Conservation (phyloP, 768 basidiomycete species). For the Termitomyces eurrhizus region DNA sequence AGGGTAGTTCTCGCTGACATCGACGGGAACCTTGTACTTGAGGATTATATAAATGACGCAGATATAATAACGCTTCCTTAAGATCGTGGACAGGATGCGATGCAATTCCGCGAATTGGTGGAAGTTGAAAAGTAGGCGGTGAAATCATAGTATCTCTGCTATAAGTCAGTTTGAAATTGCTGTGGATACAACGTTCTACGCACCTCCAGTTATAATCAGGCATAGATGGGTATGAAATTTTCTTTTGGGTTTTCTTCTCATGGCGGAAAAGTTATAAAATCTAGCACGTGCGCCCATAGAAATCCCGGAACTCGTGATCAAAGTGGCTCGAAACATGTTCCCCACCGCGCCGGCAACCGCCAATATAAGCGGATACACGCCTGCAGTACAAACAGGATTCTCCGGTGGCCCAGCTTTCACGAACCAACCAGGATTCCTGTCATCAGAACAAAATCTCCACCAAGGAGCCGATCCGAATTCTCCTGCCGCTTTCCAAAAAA, state of each 20-base stretch:
- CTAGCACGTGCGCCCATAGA: background rate
- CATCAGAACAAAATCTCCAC: constrained; percentile 21
- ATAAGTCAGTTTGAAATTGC: background rate
- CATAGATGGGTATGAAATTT: background rate
- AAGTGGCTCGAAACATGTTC: background rate
- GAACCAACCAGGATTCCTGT: constrained; percentile 11
- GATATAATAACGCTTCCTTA: constrained; percentile 41
- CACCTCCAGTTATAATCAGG: background rate
- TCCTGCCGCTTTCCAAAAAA: constrained; percentile 59
- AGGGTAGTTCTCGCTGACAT: constrained; percentile 13
- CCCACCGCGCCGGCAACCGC: constrained; percentile 9
- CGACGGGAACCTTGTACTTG: constrained; percentile 57
- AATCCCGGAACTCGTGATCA: background rate
- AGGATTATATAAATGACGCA: constrained; percentile 56
- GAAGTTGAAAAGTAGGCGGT: constrained; percentile 52
- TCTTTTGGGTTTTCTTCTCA: constrained; percentile 8
- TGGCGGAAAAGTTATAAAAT: background rate
- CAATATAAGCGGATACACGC: constrained; percentile 2
- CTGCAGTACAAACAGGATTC: constrained; percentile 4
- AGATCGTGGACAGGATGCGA: constrained; percentile 33
- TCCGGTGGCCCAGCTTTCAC: constrained; percentile 8
- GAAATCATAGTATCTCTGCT: constrained; percentile 3
- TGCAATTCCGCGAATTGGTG: constrained; percentile 44
- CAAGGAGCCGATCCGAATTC: constrained; percentile 50
- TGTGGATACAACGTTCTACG: background rate